These are phyloP conservation scores for Prunus kanzakura DNA, from an alignment of 306 rosid genomes.

Conservation along the genomic window DNA sequence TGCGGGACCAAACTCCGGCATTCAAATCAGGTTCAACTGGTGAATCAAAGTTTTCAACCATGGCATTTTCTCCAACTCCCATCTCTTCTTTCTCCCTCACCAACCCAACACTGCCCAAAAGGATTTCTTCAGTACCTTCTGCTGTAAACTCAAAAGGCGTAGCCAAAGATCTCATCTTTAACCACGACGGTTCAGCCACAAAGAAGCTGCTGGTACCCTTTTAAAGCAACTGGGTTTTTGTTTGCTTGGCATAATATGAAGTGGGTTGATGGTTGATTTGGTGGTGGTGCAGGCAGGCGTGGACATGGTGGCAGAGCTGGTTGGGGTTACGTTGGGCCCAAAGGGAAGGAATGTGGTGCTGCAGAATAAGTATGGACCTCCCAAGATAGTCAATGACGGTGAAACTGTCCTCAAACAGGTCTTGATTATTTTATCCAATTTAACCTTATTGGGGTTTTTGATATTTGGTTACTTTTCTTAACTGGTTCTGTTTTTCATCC, in stretches of 20 bases:
- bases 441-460: neutral
- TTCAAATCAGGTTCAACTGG: conserved; percentile 4
- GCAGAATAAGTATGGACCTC: conserved; percentile 85
- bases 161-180: conserved; percentile 72
- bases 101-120: conserved; percentile 42
- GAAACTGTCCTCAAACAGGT: conserved; percentile 95
- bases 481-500: neutral
- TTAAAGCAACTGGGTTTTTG: conserved; percentile 1
- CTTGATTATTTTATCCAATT: neutral
- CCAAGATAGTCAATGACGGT: conserved; percentile 90
- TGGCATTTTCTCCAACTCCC: conserved; percentile 64
- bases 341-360: conserved; percentile 93
- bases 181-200: conserved; percentile 65
- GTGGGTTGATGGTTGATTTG: conserved; percentile 11
- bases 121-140: conserved; percentile 29
- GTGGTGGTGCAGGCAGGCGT: conserved; percentile 71
- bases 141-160: conserved; percentile 42
- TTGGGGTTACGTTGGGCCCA: conserved; percentile 93
- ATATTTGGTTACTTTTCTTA: neutral
- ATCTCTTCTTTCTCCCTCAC: conserved; percentile 54
- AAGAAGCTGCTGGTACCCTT: conserved; percentile 68
- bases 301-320: conserved; percentile 72
- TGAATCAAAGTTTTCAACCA: conserved; percentile 22
- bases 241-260: neutral
- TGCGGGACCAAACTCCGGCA: neutral